Evolutionary conservation across 352 stramenopile species (phyloP).

Genomic region (Phytopythium chamaehyphon): DNA sequence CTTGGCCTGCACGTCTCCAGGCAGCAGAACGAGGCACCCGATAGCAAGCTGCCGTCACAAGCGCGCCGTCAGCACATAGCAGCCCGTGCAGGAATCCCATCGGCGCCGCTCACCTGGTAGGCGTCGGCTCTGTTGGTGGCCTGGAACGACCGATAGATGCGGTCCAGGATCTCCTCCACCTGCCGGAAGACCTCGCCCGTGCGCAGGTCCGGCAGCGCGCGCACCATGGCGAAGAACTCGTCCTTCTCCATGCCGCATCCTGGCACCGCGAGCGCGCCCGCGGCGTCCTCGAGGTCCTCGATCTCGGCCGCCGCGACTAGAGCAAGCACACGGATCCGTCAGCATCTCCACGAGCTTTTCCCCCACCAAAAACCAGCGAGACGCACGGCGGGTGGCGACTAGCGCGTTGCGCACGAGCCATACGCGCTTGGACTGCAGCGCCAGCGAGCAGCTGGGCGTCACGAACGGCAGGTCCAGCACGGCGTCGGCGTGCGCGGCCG

Average conservation of each 20-base stretch:
- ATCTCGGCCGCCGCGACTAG: constrained; percentile 46
- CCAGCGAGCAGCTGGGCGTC: constrained; percentile 46
- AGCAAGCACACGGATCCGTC: too few relatives aligned
- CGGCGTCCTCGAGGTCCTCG: constrained; percentile 24
- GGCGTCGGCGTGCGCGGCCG: constrained; percentile 32
- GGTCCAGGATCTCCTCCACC: constrained; percentile 57
- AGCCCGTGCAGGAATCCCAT: too few relatives aligned
- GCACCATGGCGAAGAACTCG: constrained; percentile 60
- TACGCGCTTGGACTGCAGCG: constrained; percentile 71
- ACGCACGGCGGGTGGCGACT: constrained; percentile 51
- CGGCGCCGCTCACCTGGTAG: constrained; percentile 31
- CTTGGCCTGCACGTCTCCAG: constrained; percentile 50
- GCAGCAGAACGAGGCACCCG: constrained; percentile 46
- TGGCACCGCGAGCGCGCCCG: constrained; percentile 25
- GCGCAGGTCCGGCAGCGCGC: constrained; percentile 44
- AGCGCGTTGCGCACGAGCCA: constrained; percentile 65
- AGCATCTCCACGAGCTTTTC: too few relatives aligned
- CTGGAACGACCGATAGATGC: constrained; percentile 65
- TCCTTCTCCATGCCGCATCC: constrained; percentile 35
- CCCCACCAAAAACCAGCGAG: neutral
- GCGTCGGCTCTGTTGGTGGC: constrained; percentile 47
- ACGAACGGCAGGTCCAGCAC: constrained; percentile 57
- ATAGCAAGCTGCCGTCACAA: constrained; percentile 38
- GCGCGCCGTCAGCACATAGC: neutral
- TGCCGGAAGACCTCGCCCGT: constrained; percentile 55